These are phyloP conservation scores for Moringa oleifera DNA, from an alignment of 345 rosid species.

Conservation along the genomic window DNA sequence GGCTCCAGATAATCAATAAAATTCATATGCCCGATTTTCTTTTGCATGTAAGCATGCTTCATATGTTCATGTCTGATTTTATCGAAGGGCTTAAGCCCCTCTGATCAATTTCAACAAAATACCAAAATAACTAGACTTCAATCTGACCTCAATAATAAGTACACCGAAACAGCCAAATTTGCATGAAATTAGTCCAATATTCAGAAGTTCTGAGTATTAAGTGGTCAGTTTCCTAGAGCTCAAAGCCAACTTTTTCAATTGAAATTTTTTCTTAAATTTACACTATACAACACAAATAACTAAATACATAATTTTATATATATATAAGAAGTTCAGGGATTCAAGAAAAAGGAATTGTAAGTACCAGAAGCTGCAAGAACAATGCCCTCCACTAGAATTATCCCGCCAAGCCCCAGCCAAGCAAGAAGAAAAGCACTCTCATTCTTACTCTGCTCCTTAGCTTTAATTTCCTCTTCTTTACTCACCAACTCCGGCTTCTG, in stretches of 20 bases:
- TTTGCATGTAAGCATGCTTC: not conserved
- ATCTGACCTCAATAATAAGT: not conserved
- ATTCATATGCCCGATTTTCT: too few relatives aligned
- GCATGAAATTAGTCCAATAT: not conserved
- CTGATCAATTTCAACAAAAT: not conserved
- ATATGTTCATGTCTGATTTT: not conserved
- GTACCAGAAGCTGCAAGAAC: slow-evolving; percentile 76
- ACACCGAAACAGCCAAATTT: not conserved
- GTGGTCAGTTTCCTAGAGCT: not conserved
- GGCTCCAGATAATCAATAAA: too few relatives aligned
- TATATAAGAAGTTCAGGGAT: not conserved
- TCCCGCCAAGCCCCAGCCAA: slow-evolving; percentile 76
- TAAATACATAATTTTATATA: not conserved
- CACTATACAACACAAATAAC: too few relatives aligned
- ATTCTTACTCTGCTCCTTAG: slow-evolving; percentile 49
- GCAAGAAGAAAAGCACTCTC: slow-evolving; percentile 87
- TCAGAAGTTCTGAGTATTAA: not conserved
- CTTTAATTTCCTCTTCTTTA: slow-evolving; percentile 48
- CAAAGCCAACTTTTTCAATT: not conserved
- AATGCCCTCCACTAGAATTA: slow-evolving; percentile 68
- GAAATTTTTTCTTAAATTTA: too few relatives aligned
- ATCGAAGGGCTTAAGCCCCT: not conserved
- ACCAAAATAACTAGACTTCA: not conserved
- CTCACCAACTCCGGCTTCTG: slow-evolving; percentile 52
- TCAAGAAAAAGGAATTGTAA: not conserved